Evolutionary conservation across 73 alveolate genomes (phyloP).

Genomic region (Paramecium octaurelia): DNA sequence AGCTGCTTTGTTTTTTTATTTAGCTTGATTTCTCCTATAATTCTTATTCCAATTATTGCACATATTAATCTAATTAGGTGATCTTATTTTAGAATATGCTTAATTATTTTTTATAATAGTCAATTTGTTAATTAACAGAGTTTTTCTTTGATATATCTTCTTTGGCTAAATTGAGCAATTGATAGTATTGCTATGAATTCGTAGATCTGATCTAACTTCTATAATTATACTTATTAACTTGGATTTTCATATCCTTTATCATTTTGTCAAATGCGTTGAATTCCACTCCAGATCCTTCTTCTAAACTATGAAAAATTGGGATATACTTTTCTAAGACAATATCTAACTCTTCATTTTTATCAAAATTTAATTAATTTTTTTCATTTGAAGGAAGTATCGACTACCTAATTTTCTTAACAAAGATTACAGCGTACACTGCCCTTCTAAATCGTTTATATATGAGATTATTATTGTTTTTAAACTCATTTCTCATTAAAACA

Average conservation of each 20-base stretch:
- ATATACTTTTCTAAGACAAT: not conserved
- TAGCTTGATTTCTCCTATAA: not conserved
- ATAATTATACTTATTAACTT: not conserved
- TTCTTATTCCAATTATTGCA: not conserved
- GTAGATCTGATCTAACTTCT: not conserved
- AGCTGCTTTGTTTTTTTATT: not conserved
- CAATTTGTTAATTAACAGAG: not conserved
- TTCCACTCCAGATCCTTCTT: not conserved
- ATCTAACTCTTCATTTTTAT: not conserved
- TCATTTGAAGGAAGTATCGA: not conserved
- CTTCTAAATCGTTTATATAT: conserved; percentile 1
- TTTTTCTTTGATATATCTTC: not conserved
- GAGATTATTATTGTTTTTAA: not conserved
- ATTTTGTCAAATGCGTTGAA: not conserved
- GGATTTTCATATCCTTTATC: not conserved
- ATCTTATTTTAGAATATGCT: not conserved
- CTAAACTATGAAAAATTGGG: not conserved
- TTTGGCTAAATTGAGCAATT: not conserved
- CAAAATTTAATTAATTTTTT: not conserved
- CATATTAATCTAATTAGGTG: not conserved
- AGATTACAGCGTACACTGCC: not conserved
- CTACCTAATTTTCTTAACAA: not conserved
- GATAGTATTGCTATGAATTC: not conserved
- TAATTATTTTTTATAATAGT: not conserved
- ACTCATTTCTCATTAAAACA: not conserved